Conservation (phyloP, 2,329 filamentous ascomycete genomes). For the Penicillium sp. region DNA sequence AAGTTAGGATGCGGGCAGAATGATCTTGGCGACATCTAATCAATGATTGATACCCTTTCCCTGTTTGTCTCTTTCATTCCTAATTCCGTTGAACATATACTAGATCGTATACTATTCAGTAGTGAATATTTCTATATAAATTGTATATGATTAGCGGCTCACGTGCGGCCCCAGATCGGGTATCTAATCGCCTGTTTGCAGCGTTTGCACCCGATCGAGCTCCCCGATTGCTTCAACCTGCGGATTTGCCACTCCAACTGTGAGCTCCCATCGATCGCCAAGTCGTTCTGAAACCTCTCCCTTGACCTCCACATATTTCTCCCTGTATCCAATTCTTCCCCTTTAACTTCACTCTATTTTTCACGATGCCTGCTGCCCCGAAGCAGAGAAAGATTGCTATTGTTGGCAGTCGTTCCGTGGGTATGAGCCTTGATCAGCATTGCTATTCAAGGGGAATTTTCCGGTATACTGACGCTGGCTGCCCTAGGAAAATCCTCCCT, state of each 20-base stretch:
- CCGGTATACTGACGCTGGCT: conserved; percentile 1
- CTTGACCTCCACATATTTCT: neutral
- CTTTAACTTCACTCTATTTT: neutral
- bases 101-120: neutral
- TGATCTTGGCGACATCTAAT: neutral
- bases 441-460: neutral
- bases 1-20: neutral
- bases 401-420: conserved; percentile 89
- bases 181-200: conserved; percentile 23
- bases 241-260: conserved; percentile 24
- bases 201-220: conserved; percentile 23
- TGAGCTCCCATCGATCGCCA: neutral
- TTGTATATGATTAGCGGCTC: neutral
- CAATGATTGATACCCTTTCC: neutral
- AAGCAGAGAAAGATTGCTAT: conserved; percentile 96
- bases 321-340: neutral
- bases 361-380: conserved; percentile 64
- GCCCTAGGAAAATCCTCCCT: conserved; percentile 82
- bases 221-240: conserved; percentile 20
- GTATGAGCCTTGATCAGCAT: conserved; percentile 49
- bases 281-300: neutral
- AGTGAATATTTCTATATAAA: too few species aligned
- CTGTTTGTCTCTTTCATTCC: neutral
- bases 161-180: neutral
- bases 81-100: neutral